Conservation (phyloP, 257 asterid genomes). For the Jasminum sambac region DNA sequence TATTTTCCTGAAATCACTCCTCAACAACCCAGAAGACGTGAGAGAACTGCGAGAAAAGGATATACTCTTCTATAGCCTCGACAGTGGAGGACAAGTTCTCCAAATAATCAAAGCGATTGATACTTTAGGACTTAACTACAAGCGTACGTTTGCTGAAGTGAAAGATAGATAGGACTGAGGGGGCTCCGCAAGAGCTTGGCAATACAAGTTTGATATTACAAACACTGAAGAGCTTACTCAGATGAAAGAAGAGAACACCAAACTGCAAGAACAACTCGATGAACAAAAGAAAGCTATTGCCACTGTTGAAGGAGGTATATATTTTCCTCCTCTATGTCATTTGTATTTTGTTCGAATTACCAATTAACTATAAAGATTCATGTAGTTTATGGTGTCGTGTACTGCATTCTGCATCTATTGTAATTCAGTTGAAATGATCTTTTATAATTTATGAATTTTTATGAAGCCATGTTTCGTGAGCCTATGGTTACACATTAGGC, state of each 20-base stretch:
- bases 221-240: slow-evolving; percentile 76
- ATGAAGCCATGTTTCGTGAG: background rate
- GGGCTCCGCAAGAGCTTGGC: no score
- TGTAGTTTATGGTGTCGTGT: background rate
- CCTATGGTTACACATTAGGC: background rate
- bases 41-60: no score
- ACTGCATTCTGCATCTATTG: slow-evolving; percentile 2
- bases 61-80: no score
- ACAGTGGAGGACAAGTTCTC: no score
- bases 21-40: no score
- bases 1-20: no score
- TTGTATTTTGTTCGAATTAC: slow-evolving; percentile 12
- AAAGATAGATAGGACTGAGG: no score
- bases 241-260: slow-evolving; percentile 77
- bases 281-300: slow-evolving; percentile 58
- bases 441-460: background rate
- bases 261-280: slow-evolving; percentile 60
- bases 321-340: slow-evolving; percentile 1
- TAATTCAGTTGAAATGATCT: background rate
- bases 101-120: no score
- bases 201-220: slow-evolving; percentile 92
- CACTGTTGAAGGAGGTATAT: slow-evolving; percentile 75
- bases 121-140: no score
- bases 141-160: no score
- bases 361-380: background rate